Evolutionary conservation across 768 basidiomycete genomes (phyloP), one percentile per base, ranked within the genome.

Genomic region (Russula sp.): DNA sequence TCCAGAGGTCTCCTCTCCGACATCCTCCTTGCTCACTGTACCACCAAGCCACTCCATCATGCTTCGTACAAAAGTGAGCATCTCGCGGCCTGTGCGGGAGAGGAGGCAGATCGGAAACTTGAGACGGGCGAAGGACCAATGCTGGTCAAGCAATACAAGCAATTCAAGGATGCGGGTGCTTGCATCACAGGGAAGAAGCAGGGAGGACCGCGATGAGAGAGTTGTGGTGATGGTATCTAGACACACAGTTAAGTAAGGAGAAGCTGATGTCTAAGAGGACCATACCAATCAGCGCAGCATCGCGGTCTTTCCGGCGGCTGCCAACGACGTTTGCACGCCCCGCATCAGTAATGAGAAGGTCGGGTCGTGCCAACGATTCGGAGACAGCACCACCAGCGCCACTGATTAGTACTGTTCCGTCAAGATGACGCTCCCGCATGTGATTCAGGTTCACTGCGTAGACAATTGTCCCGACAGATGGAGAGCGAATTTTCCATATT

Each of bases 41-140:
- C 97, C 96, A 10, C 97, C 97, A 66, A 99, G 84, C 94, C 95
- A 98, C 72, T 98, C 97, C 84, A 97, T 96, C 90, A 98, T 89
- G 78, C 91, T 95, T 62, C 94, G 78, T 32, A 97, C 91, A 70
- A 94, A 93, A 1, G 90, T 88, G 40, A 97, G 75, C 88, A 97
- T 96, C 74, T 99, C 96, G 64, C 87, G 84, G 2, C 89, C 94
- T 6, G 94, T 95, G 39, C 88, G 82, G 53, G 91, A 91, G 44
- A 98, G 81, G n/a, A 99, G 82, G 73, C 96, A 98, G 40, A 99
- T 91, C 0, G 96, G 97, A 73, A 82, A 90, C 72, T 83, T 83
- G 55, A 89, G 82, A 49, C 85, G 84, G 0, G 90, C 89, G 73
- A 85, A 98, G 61, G 88, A 88, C 97, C 97, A 99, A 71, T 98